Base-by-base conservation (phyloP, 495 filamentous ascomycete genomes). In the Sporormia fimetaria region DNA sequence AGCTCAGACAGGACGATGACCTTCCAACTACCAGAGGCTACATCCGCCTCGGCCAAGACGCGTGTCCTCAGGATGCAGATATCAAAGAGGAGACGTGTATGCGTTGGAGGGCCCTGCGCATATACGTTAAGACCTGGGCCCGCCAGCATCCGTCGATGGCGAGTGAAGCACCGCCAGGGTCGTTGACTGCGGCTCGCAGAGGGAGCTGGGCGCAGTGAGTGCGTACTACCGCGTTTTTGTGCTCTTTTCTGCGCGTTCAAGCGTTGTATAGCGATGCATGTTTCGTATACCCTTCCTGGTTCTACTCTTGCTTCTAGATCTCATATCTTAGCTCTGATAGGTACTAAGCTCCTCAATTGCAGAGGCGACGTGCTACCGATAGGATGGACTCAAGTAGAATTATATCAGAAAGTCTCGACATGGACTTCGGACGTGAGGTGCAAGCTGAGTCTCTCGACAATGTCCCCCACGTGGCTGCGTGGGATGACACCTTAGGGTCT, bases 51-150 rank as follows among this genome's bases (percentile, higher is more conserved):
- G 65, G 70, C 20, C 57, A 65, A 21, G 63, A 65, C 30, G 57
- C 59, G 2, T 58, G 62, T 1, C 44, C 40, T 5, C 63, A 62
- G 35, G 56, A 55, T 20, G 53, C 38, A 9, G 54, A 44, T 11
- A 49, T 60, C 32, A 56, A 42, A 51, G 68, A 68, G 39, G 56
- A 63, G 31, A 56, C 59, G 30, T 76, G 81, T 55, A 71, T 73
- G 38, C 68, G 87, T 32, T 95, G 87, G 87, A 73, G 69, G 52
- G 86, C 86, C 12, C 65, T 95, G 24, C 76, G 77, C 49, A 38
- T 75, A 21, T 95, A 95, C 54, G 80, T 95, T 27, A 64, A 66
- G 37, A 83, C 92, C 57, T 94, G 87, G 87, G 85, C 76, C 25
- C 69, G 71, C 37, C 83, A 93, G 57, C 79, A 83, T 50, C 80